Evolutionary conservation across 2,329 filamentous ascomycete genomes (phyloP).

Genomic region (Fusarium fracticaudum): DNA sequence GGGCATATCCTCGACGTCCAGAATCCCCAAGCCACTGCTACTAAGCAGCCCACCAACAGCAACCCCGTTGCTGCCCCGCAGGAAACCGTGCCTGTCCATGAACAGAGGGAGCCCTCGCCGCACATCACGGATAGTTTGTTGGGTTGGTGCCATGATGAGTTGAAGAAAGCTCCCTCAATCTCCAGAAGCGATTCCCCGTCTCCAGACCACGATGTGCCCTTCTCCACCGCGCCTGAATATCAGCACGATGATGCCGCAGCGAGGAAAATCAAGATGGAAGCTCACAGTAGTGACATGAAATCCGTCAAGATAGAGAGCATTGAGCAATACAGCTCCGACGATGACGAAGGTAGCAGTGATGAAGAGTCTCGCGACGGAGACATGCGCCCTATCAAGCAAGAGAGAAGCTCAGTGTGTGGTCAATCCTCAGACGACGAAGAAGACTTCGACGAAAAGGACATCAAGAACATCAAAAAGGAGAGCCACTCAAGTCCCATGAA

Average conservation of each 20-base stretch:
- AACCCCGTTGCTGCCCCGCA: background rate
- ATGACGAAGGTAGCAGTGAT: background rate
- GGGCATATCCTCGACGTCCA: background rate
- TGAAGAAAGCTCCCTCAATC: background rate
- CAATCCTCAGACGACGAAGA: background rate
- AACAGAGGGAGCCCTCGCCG: background rate
- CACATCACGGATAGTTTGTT: background rate
- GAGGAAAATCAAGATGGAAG: slow-evolving; percentile 8
- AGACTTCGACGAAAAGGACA: background rate
- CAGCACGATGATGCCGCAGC: background rate
- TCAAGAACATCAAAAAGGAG: background rate
- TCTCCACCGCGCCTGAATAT: slow-evolving; percentile 6
- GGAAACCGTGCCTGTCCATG: background rate
- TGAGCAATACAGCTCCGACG: background rate
- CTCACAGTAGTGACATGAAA: background rate
- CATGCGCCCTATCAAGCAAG: background rate
- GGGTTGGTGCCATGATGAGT: background rate
- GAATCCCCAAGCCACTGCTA: background rate
- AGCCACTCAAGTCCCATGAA: background rate
- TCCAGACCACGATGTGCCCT: background rate
- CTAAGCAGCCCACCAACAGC: background rate
- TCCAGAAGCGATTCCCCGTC: background rate
- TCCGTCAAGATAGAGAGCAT: slow-evolving; percentile 4
- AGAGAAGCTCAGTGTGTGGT: background rate
- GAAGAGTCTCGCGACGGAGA: background rate